Evolutionary conservation across 116 monocot genomes (phyloP).

Genomic region (Phalaenopsis hybrid): DNA sequence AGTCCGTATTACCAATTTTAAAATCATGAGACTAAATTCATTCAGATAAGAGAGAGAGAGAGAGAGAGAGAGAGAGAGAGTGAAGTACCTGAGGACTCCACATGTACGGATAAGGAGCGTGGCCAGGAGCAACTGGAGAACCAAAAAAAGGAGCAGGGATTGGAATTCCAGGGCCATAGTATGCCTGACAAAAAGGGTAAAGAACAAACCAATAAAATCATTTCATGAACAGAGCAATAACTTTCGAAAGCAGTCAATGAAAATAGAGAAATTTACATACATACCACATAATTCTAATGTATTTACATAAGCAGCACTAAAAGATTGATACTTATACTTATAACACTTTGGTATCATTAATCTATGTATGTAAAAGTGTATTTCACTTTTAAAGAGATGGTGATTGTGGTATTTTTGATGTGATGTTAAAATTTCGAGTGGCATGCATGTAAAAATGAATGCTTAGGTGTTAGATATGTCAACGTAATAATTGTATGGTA

Average conservation of each 20-base stretch:
- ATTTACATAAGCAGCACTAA: no score
- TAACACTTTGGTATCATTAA: no score
- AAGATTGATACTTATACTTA: no score
- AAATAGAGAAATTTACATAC: neutral
- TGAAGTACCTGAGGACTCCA: slow-evolving; percentile 74
- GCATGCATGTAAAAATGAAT: no score
- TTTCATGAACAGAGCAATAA: neutral
- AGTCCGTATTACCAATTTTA: neutral
- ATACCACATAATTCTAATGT: no score
- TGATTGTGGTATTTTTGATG: no score
- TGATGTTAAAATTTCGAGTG: no score
- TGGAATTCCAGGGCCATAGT: slow-evolving; percentile 73
- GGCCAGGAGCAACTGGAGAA: slow-evolving; percentile 51
- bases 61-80: slow-evolving; percentile 33
- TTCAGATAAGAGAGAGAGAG: no score
- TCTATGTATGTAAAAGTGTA: no score
- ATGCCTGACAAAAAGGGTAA: slow-evolving; percentile 44
- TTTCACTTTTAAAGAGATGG: no score
- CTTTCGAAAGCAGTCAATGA: neutral
- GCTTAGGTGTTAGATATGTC: no score
- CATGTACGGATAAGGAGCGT: slow-evolving; percentile 75
- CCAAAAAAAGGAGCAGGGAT: slow-evolving; percentile 67
- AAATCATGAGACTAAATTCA: neutral
- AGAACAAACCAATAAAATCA: slow-evolving; percentile 3
- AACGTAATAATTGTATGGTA: no score